Conservation (phyloP, 2,329 filamentous ascomycete species). For the Fusarium sp. region DNA sequence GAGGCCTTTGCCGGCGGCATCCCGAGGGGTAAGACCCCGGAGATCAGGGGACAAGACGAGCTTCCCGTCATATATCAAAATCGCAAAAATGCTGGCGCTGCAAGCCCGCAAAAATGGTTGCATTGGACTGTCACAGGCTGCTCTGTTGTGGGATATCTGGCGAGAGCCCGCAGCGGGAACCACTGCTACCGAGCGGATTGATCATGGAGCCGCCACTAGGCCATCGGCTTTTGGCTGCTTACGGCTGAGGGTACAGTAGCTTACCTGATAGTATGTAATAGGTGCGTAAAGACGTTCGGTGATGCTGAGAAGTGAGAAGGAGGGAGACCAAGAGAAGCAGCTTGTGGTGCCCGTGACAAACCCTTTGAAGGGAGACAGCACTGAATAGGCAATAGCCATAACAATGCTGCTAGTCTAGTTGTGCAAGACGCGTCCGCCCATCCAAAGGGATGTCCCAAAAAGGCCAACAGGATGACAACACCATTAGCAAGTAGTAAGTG, state of each 20-base stretch:
- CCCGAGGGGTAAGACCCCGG: not conserved
- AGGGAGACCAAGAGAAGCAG: slow-evolving; percentile 16
- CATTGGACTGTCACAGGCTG: slow-evolving; percentile 17
- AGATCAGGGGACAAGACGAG: not conserved
- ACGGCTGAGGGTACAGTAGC: slow-evolving; percentile 32
- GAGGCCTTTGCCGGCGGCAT: slow-evolving; percentile 37
- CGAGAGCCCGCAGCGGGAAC: slow-evolving; percentile 2
- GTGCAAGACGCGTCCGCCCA: not conserved
- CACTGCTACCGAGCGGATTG: not conserved
- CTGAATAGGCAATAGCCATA: slow-evolving; percentile 12
- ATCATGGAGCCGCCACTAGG: not conserved
- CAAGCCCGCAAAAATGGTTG: slow-evolving; percentile 5
- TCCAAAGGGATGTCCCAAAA: slow-evolving; percentile 15
- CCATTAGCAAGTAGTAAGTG: not conserved
- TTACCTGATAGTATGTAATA: slow-evolving; percentile 8
- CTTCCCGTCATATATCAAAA: slow-evolving; percentile 36
- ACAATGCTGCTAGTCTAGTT: not conserved
- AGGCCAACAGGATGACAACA: not conserved
- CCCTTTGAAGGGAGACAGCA: slow-evolving; percentile 24
- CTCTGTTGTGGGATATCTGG: not conserved
- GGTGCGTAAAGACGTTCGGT: slow-evolving; percentile 7
- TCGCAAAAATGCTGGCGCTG: slow-evolving; percentile 18
- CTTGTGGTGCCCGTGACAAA: not conserved
- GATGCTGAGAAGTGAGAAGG: slow-evolving; percentile 2
- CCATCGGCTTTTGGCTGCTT: slow-evolving; percentile 20